Evolutionary conservation across 257 asterid species (phyloP).

Genomic region (Penstemon newberryi): DNA sequence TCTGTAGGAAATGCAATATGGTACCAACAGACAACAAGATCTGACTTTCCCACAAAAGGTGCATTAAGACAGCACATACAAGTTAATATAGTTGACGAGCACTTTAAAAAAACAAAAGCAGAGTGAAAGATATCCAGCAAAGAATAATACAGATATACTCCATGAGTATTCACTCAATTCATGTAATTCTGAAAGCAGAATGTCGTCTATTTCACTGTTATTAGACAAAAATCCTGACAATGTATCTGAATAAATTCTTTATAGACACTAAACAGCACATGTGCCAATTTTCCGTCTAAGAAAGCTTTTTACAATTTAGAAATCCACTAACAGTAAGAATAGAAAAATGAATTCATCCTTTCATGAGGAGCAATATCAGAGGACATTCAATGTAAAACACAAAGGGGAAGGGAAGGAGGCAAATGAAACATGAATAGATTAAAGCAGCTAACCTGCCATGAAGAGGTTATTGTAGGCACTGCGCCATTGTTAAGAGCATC

Average conservation of each 20-base stretch:
- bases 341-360: background rate
- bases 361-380: background rate
- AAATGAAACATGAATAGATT: background rate
- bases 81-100: background rate
- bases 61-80: too few relatives aligned
- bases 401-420: too few relatives aligned
- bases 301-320: background rate
- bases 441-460: slow-evolving; percentile 83
- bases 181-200: background rate
- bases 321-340: background rate
- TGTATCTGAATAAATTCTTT: background rate
- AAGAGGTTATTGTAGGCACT: slow-evolving; percentile 94
- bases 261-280: too few relatives aligned
- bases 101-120: background rate
- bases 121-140: background rate
- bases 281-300: too few relatives aligned
- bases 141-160: background rate
- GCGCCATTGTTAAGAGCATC: slow-evolving; percentile 98
- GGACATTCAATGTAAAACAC: too few relatives aligned
- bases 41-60: too few relatives aligned
- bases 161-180: background rate
- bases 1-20: too few relatives aligned
- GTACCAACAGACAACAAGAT: too few relatives aligned
- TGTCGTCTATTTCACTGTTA: background rate
- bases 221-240: background rate